Percentiles rank a stretch among this genome's conserved stretches.
phyloP scores from a whole-genome alignment of 805 yeast species.

The Monosporozyma unispora region DNA sequence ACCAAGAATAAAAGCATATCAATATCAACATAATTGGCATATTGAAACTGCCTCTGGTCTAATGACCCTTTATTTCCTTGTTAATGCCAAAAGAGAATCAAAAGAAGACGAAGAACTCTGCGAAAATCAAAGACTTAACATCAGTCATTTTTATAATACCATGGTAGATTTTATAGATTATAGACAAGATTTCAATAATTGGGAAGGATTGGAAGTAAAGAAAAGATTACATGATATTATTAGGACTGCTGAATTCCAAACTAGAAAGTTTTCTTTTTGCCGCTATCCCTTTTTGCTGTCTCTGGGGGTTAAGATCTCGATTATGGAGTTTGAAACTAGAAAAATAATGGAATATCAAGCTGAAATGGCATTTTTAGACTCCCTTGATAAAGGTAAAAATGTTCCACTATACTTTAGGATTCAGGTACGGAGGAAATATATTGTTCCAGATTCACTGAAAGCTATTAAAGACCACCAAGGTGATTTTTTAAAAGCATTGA shows the following conservation, averaged over 20 bases:
- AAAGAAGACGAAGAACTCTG: slow-evolving; percentile 9
- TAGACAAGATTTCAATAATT: slow-evolving; percentile 70
- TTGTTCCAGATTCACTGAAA: slow-evolving; percentile 68
- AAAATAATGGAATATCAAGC: slow-evolving; percentile 79
- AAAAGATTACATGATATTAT: neutral
- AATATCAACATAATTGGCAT: slow-evolving; percentile 77
- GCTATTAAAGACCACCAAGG: slow-evolving; percentile 45
- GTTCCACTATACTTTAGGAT: slow-evolving; percentile 63
- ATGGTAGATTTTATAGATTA: slow-evolving; percentile 73
- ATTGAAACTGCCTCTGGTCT: slow-evolving; percentile 56
- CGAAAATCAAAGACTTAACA: slow-evolving; percentile 24
- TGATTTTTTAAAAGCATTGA: slow-evolving; percentile 64
- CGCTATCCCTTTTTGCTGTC: slow-evolving; percentile 77
- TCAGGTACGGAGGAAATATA: slow-evolving; percentile 53
- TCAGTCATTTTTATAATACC: slow-evolving; percentile 52
- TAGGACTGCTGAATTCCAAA: neutral
- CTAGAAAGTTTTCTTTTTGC: slow-evolving; percentile 46
- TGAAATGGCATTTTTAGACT: slow-evolving; percentile 76
- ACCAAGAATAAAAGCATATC: slow-evolving; percentile 24
- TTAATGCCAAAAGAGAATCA: slow-evolving; percentile 31
- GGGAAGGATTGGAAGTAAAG: slow-evolving; percentile 34
- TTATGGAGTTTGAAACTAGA: slow-evolving; percentile 74
- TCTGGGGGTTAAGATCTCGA: slow-evolving; percentile 70
- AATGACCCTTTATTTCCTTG: slow-evolving; percentile 45
- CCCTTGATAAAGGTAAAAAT: slow-evolving; percentile 52